Base-by-base conservation (phyloP, 2,329 filamentous ascomycete genomes). In the Chaetomiaceae sp. region DNA sequence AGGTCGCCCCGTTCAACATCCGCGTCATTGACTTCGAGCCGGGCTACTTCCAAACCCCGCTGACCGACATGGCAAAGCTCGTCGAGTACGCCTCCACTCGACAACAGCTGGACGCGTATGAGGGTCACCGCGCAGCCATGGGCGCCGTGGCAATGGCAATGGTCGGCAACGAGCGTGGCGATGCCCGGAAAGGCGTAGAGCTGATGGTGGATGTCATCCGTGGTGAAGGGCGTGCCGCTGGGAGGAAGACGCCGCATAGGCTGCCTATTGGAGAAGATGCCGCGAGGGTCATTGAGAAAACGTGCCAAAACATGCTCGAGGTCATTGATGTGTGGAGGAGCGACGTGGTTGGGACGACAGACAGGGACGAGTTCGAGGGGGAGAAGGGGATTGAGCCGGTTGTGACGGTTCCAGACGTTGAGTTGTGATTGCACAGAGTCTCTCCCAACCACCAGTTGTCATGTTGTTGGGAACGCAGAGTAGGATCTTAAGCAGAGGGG, bases 21-120 rank as follows among this genome's bases (percentile, higher is more conserved):
- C 59, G 55, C 17, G 44, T 53, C 19, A 29, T 61, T 25, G 48
- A 58, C 39, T 50, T 61, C 27, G 59, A 58, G 42, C 57, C 55
- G 6, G 57, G 57, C 33, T 40, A 7, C 8, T 59, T 61, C 36
- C 47, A 58, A 6, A 55, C 33, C 12, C 6, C 29, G 15, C 27
- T 51, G 19, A 42, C 47, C 20, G 36, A 55, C 19, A 3, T 36
- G 9, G 22, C 31, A 17, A 43, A 51, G n/a, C 20, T 51, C 15
- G n/a, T 7, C 20, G 29, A 51, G 23, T 44, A 51, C 22, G 39
- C 47, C 15, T 31, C 47, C 14, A 43, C 38, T 11, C 22, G 15
- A 15, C 47, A 11, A 5, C 31, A 22, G 29, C 20, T 51, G 20
- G 47, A 51, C 4, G 39, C 39, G 3, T 51, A 51, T 29, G 47